Evolutionary conservation across 2,329 filamentous ascomycete species (phyloP).

Genomic region (Neofusicoccum umdonicola): DNA sequence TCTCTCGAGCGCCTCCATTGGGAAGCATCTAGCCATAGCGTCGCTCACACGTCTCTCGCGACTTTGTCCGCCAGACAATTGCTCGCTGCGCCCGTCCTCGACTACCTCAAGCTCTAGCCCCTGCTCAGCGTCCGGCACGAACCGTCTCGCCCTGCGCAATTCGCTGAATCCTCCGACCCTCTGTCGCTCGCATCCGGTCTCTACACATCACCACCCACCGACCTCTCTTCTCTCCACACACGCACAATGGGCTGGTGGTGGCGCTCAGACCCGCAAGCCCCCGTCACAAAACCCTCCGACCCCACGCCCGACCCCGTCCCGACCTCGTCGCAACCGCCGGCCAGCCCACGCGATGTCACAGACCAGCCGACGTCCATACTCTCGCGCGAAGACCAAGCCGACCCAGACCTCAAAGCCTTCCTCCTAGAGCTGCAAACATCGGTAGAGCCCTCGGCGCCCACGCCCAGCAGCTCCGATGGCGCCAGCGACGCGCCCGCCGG

Average conservation of each 20-base stretch:
- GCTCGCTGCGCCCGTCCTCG: background rate
- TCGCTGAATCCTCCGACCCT: background rate
- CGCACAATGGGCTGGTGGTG: slow-evolving; percentile 47
- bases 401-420: slow-evolving; percentile 55
- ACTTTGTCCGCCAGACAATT: background rate
- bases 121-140: background rate
- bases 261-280: slow-evolving; percentile 33
- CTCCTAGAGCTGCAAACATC: slow-evolving; percentile 47
- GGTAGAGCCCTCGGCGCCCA: slow-evolving; percentile 23
- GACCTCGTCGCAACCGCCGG: slow-evolving; percentile 22
- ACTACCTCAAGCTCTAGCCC: background rate
- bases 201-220: background rate
- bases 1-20: background rate
- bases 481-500: slow-evolving; percentile 19
- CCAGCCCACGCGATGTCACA: slow-evolving; percentile 21
- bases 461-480: background rate
- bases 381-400: slow-evolving; percentile 49
- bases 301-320: slow-evolving; percentile 20
- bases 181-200: background rate
- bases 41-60: background rate
- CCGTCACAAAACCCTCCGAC: slow-evolving; percentile 18
- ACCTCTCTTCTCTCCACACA: background rate
- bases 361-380: slow-evolving; percentile 20
- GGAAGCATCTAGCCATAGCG: background rate
- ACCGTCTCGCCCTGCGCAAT: background rate